Evolutionary conservation across 2,329 filamentous ascomycete genomes (phyloP).

Genomic region (Sarocladium strictum): DNA sequence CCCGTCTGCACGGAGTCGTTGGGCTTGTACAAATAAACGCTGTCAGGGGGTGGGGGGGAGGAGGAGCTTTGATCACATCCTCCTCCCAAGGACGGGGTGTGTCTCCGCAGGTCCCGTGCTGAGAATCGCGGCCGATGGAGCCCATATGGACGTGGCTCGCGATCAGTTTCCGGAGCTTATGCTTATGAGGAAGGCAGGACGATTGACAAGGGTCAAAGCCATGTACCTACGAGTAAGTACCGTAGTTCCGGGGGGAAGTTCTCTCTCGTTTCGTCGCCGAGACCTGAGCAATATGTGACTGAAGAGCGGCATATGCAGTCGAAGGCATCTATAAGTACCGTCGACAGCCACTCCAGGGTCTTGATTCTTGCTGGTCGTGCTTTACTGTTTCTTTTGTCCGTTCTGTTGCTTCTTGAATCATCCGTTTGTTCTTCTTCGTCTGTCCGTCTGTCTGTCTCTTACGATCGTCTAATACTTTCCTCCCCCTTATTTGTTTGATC

Average conservation of each 20-base stretch:
- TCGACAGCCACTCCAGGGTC: background rate
- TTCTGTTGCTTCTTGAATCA: conserved; percentile 4
- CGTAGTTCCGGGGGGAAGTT: too few relatives aligned
- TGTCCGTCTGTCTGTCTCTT: background rate
- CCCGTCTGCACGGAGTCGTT: background rate
- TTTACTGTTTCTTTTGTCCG: background rate
- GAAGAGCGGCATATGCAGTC: background rate
- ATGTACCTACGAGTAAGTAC: too few relatives aligned
- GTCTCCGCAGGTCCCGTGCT: too few relatives aligned
- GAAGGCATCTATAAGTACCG: conserved; percentile 2
- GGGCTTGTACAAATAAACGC: too few relatives aligned
- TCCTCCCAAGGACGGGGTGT: too few relatives aligned
- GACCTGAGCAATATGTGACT: background rate
- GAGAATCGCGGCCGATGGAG: too few relatives aligned
- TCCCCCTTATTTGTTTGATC: background rate
- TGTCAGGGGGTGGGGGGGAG: too few relatives aligned
- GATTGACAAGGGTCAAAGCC: background rate
- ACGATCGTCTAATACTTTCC: background rate
- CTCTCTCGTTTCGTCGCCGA: conserved; percentile 2
- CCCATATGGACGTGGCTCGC: background rate
- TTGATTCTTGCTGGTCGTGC: background rate
- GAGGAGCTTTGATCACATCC: too few relatives aligned
- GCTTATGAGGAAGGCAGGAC: background rate
- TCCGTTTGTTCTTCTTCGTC: too few relatives aligned
- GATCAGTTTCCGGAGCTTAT: background rate